These are phyloP conservation scores for Fusarium longipes DNA, from an alignment of 2,329 filamentous ascomycete genomes.

Conservation along the genomic window DNA sequence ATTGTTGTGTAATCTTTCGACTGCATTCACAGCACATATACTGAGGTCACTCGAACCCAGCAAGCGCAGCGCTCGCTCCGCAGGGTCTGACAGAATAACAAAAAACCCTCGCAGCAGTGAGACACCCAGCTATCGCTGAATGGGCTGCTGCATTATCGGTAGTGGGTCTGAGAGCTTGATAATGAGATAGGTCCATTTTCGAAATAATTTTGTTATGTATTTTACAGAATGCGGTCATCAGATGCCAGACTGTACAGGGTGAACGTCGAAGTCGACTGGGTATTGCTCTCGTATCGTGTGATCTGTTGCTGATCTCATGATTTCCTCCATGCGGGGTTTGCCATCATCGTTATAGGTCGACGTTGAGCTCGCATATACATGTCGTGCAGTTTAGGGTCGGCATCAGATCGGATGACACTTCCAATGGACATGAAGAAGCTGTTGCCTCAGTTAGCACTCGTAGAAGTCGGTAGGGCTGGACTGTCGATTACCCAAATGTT, in stretches of 20 bases:
- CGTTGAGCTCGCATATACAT: constrained; percentile 80
- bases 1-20: constrained; percentile 22
- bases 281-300: constrained; percentile 43
- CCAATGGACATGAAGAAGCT: constrained; percentile 99
- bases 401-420: constrained; percentile 93
- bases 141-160: constrained; percentile 22
- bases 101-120: constrained; percentile 28
- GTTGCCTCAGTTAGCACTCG: constrained; percentile 32
- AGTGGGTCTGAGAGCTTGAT: constrained; percentile 19
- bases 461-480: neutral
- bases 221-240: constrained; percentile 46
- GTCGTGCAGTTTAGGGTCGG: constrained; percentile 78
- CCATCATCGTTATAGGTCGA: constrained; percentile 73
- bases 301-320: constrained; percentile 39
- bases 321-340: constrained; percentile 54
- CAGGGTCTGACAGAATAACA: constrained; percentile 19
- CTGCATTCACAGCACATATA: constrained; percentile 13
- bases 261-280: constrained; percentile 42
- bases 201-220: constrained; percentile 43
- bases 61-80: constrained; percentile 20
- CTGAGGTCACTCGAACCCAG: constrained; percentile 21
- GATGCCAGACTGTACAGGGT: constrained; percentile 45
- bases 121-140: constrained; percentile 16
- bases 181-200: constrained; percentile 37
- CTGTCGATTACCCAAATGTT: constrained; percentile 82